Evolutionary conservation across 768 basidiomycete species (phyloP), one percentile per base, ranked within the genome.

Genomic region (Boletus reticulatus): DNA sequence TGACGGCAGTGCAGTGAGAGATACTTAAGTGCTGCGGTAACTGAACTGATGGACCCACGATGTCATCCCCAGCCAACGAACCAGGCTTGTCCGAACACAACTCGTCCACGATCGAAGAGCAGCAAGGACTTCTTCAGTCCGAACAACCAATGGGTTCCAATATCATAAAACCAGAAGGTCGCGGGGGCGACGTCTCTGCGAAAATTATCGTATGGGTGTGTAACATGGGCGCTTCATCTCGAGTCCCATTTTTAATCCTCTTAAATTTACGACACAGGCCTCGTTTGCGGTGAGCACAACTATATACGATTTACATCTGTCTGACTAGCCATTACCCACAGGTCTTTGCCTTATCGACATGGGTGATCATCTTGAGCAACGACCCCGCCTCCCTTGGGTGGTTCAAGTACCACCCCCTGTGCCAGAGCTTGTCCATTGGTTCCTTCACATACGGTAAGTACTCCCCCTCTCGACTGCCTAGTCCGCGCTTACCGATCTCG

Each of bases 351-450:
- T 32, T 69, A 4, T 38, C 76, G 8, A 80, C 81, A 4, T 85
- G 82, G 81, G 56, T 63, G 14, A 67, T 73, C 52, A 62, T 84
- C 43, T 57, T 84, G 38, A 70, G 61, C 60, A 83, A 76, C 44
- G 55, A 78, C 48, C 84, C 84, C 3, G 58, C 58, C 22, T 57
- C 64, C 0, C 64, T 77, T 1, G 82, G 82, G 2, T 88, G 83
- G 84, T 90, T 90, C 67, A 77, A 78, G 0, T 78, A 81, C 47
- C 89, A 91, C 64, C 88, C 88, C 0, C 68, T 80, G 0, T 67
- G 89, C 12, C 85, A 90, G 59, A 80, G 75, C 14, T 68, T 85
- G 13, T 80, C 83, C 1, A 61, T 91, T 38, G 68, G 74, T 4
- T 72, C 78, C 39, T 79, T 89, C 67, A 80, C 82, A 7, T 84